Percentiles rank a stretch among this genome's conserved stretches.
Evolutionary conservation across 495 filamentous ascomycete genomes (phyloP).

Genomic region (Penicillium mononematosum): DNA sequence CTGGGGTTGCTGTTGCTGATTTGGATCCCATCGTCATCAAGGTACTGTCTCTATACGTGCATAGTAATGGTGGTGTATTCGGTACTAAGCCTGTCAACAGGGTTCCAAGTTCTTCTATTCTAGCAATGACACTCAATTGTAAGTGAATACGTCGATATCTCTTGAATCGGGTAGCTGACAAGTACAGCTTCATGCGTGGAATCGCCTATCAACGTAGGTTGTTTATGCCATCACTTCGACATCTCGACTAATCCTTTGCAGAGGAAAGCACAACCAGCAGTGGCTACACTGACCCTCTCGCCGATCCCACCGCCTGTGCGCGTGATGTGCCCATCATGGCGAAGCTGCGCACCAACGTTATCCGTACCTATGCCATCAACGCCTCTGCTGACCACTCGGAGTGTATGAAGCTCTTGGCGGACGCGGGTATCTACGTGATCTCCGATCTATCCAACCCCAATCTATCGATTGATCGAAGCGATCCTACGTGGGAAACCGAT

Average conservation of each 20-base stretch:
- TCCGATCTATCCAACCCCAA: conserved; percentile 80
- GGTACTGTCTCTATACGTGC: conserved; percentile 35
- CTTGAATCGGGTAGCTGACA: conserved; percentile 11
- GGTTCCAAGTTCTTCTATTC: conserved; percentile 80
- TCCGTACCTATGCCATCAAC: conserved; percentile 92
- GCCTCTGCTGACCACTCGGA: conserved; percentile 70
- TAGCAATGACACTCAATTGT: conserved; percentile 77
- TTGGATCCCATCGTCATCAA: conserved; percentile 72
- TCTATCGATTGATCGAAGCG: conserved; percentile 78
- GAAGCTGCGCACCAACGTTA: conserved; percentile 78
- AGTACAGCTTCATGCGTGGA: conserved; percentile 68
- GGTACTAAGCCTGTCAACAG: conserved; percentile 32
- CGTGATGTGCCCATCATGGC: conserved; percentile 81
- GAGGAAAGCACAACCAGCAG: conserved; percentile 43
- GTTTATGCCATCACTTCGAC: conserved; percentile 3
- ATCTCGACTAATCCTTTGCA: conserved; percentile 17
- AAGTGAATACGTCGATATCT: conserved; percentile 24
- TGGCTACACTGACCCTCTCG: conserved; percentile 66
- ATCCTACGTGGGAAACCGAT: conserved; percentile 70
- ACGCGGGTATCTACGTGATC: conserved; percentile 92
- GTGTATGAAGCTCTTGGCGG: conserved; percentile 80
- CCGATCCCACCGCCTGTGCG: conserved; percentile 64
- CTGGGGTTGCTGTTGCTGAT: conserved; percentile 54
- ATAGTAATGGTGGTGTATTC: background rate
- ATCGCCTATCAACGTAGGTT: conserved; percentile 78